Evolutionary conservation across 1,284 basidiomycete genomes (phyloP).

Genomic region (Lignosus rhinocerotis): DNA sequence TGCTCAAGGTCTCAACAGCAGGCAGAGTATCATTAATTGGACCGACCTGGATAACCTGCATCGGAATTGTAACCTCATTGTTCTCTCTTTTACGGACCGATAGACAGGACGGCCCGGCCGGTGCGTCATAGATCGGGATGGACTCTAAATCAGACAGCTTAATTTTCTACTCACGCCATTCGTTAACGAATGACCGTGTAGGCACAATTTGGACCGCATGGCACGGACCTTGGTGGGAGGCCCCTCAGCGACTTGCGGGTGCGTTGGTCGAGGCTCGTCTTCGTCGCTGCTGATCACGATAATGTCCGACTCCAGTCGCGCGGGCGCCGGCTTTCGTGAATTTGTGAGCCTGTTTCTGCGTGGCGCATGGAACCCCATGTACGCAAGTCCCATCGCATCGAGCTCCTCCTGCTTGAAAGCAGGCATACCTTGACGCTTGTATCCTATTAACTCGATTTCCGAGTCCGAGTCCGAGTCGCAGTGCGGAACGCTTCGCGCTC

Average conservation of each 20-base stretch:
- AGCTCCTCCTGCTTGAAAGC: not conserved
- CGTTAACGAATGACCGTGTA: too few relatives aligned
- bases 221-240: too few relatives aligned
- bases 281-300: not conserved
- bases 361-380: not conserved
- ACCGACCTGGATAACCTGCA: not conserved
- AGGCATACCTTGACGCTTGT: not conserved
- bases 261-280: not conserved
- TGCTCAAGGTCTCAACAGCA: not conserved
- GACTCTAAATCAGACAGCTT: too few relatives aligned
- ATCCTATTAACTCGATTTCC: not conserved
- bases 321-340: too few relatives aligned
- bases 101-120: too few relatives aligned
- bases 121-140: too few relatives aligned
- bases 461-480: not conserved
- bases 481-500: not conserved
- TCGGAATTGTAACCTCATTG: not conserved
- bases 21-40: too few relatives aligned
- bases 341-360: not conserved
- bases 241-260: too few relatives aligned
- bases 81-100: too few relatives aligned
- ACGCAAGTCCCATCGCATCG: not conserved
- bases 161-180: too few relatives aligned
- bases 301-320: too few relatives aligned
- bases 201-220: too few relatives aligned